Conservation (phyloP, 345 rosid genomes). For the Chamaenerion angustifolium region DNA sequence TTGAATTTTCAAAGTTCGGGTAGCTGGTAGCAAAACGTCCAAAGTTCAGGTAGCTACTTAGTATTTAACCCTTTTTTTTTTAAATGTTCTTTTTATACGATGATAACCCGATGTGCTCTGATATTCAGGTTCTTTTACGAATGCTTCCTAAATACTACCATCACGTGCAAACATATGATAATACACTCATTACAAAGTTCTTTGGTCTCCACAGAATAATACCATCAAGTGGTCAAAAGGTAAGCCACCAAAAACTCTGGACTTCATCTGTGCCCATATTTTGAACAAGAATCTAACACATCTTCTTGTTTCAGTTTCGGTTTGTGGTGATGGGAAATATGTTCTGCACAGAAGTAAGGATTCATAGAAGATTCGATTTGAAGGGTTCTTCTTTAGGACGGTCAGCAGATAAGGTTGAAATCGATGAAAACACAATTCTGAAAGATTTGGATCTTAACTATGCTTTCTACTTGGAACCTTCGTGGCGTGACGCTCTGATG, state of each 20-base stretch:
- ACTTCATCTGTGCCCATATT: too few species aligned
- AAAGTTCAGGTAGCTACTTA: too few species aligned
- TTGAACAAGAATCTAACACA: not conserved
- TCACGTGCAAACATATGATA: slow-evolving; percentile 82
- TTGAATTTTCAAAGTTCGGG: too few species aligned
- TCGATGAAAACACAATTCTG: slow-evolving; percentile 87
- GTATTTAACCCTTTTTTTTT: too few species aligned
- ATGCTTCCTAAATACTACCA: slow-evolving; percentile 93
- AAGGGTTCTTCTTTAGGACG: slow-evolving; percentile 94
- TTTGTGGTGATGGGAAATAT: slow-evolving; percentile 99
- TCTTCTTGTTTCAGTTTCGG: slow-evolving; percentile 52
- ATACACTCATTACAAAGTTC: slow-evolving; percentile 90
- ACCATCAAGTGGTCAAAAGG: slow-evolving; percentile 99
- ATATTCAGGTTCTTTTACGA: slow-evolving; percentile 68
- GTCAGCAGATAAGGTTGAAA: slow-evolving; percentile 77
- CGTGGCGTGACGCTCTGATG: slow-evolving; percentile 77
- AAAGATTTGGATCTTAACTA: slow-evolving; percentile 91
- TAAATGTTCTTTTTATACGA: too few species aligned
- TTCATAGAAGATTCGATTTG: slow-evolving; percentile 90
- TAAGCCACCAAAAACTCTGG: slow-evolving; percentile 5
- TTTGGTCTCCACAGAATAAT: slow-evolving; percentile 98
- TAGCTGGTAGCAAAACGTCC: too few species aligned
- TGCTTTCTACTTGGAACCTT: slow-evolving; percentile 73
- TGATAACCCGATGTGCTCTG: slow-evolving; percentile 3
- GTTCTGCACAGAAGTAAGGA: slow-evolving; percentile 96